Base-by-base conservation (phyloP, 305 asterid genomes). In the Vinca major region DNA sequence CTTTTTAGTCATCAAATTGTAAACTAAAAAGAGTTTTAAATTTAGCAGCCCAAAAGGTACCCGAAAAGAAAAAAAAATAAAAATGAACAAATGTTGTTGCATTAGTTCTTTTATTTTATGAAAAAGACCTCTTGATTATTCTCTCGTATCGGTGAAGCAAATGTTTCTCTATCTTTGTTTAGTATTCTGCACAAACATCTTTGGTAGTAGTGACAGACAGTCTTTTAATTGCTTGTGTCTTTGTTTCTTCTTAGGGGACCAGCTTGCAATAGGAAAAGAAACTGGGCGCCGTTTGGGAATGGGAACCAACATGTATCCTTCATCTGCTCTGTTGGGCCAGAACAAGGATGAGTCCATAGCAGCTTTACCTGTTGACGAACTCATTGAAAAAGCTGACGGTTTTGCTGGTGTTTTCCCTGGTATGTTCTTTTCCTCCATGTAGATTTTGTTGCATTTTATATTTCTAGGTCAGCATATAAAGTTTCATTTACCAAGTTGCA, bases 351-450 rank as follows among this genome's bases (percentile, higher is more conserved):
- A 92, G 80, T 92, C 98, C 0, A 90, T 90, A 57, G 89, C 89
- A 81, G 85, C 98, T 72, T 78, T 92, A 54, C 98, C 98, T n/a
- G 66, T 92, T 33, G 98, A 92, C 63, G 98, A 92, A 80, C 98
- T 92, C 67, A 89, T 92, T 66, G 98, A 92, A 82, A 92, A 92
- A 81, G 98, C 98, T 39, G 97, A 92, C 78, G 98, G 98, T 40
- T 92, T 92, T 74, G 98, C 98, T 62, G 98, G 98, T 44, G 98
- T 92, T 81, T 92, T 92, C 84, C 98, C 98, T 13, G 98, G 98
- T 92, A 83, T 9, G 65, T 71, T 49, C 47, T 68, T 56, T 17
- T 1, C 33, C 33, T 26, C 43, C 61, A 4, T 48, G 19, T 40
- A 39, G 48, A 39, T 63, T 37, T 26, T 51, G n/a, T 72, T 68